These are phyloP conservation scores for Malus orientalis DNA, from an alignment of 306 rosid species.

Conservation along the genomic window DNA sequence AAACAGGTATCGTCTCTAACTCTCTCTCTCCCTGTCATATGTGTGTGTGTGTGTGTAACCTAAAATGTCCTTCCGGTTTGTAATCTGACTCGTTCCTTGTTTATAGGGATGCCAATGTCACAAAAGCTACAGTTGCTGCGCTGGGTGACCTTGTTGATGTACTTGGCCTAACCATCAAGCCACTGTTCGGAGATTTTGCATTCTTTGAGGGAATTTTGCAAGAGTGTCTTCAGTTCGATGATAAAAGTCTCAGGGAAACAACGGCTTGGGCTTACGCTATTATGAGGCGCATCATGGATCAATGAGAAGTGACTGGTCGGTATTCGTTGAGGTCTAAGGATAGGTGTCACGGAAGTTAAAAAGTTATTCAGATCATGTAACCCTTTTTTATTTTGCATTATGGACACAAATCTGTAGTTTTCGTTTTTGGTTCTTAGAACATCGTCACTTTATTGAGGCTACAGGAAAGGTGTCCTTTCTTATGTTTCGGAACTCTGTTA, in stretches of 20 bases:
- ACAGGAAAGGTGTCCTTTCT: constrained; percentile 9
- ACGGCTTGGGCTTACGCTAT: constrained; percentile 27
- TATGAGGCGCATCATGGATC: constrained; percentile 28
- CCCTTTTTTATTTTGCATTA: neutral
- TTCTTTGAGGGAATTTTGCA: constrained; percentile 17
- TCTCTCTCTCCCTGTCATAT: neutral
- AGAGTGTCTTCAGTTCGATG: constrained; percentile 28
- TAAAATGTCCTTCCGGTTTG: neutral
- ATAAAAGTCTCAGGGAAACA: constrained; percentile 21
- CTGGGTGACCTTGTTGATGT: constrained; percentile 34
- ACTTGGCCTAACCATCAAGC: constrained; percentile 19
- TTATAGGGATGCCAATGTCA: constrained; percentile 26
- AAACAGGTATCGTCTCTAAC: constrained; percentile 2
- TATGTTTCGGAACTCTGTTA: constrained; percentile 19
- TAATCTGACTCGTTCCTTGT: neutral
- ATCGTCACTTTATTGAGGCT: neutral
- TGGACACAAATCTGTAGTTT: constrained; percentile 1
- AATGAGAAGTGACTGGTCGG: constrained; percentile 8
- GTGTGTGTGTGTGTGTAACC: neutral
- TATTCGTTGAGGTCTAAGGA: neutral
- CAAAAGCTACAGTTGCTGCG: constrained; percentile 29
- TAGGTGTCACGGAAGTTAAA: neutral
- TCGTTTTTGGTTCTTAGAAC: neutral
- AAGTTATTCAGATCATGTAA: neutral
- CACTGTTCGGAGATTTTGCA: constrained; percentile 11